Evolutionary conservation across 139 green algal species (phyloP).

Genomic region (Nannochloris sp.): DNA sequence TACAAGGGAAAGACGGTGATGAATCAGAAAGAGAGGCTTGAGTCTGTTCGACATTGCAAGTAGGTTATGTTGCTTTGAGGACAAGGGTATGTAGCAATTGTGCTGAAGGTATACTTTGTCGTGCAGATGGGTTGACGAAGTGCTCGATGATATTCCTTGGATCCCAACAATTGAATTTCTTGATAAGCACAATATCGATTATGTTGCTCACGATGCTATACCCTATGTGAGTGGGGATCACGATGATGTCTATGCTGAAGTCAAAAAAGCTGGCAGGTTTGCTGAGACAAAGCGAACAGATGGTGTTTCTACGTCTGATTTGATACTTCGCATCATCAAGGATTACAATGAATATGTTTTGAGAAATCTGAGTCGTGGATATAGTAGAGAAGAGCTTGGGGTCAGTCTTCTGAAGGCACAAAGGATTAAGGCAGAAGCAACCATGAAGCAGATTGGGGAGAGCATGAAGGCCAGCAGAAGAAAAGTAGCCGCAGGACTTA

Average conservation of each 20-base stretch:
- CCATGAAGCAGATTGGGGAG: slow-evolving; percentile 56
- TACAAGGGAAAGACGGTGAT: slow-evolving; percentile 90
- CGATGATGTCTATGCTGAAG: slow-evolving; percentile 44
- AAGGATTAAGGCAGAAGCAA: slow-evolving; percentile 49
- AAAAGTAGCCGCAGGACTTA: slow-evolving; percentile 44
- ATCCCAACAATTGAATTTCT: slow-evolving; percentile 78
- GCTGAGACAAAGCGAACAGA: slow-evolving; percentile 78
- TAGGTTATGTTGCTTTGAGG: neutral
- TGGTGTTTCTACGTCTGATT: slow-evolving; percentile 77
- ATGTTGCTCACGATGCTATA: slow-evolving; percentile 81
- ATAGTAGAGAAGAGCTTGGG: slow-evolving; percentile 66
- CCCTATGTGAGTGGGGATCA: slow-evolving; percentile 60
- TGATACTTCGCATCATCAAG: slow-evolving; percentile 84
- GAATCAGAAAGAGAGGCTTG: slow-evolving; percentile 74
- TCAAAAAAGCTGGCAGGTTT: slow-evolving; percentile 77
- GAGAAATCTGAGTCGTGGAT: slow-evolving; percentile 77
- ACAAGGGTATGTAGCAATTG: slow-evolving; percentile 9
- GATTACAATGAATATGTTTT: slow-evolving; percentile 92
- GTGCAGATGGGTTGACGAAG: slow-evolving; percentile 76
- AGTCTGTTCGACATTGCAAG: slow-evolving; percentile 79
- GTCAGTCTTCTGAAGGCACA: slow-evolving; percentile 59
- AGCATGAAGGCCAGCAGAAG: slow-evolving; percentile 48
- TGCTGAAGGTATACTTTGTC: neutral
- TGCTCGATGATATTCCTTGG: slow-evolving; percentile 76
- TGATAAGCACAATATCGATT: slow-evolving; percentile 79